Evolutionary conservation across 2,329 filamentous ascomycete species (phyloP), one percentile per base, ranked within the genome.

Genomic region (Metarhizium guizhouense): DNA sequence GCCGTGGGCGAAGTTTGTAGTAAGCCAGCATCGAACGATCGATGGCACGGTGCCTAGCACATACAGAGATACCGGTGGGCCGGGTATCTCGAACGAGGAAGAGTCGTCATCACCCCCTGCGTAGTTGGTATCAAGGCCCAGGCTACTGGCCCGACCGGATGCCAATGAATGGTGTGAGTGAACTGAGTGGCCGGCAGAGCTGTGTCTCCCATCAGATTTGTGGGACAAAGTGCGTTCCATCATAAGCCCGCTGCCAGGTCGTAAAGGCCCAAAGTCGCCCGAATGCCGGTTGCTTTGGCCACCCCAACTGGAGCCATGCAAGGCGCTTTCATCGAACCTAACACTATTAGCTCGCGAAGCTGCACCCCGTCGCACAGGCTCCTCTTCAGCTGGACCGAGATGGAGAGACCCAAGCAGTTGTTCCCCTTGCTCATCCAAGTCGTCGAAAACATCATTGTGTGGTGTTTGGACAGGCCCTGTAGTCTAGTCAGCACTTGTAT

Each of bases 341-440:
- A 99, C 94, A 67, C 94, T 97, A 68, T 97, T 97, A 51, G 94
- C 93, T 63, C 94, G 83, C 18, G 94, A 99, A 18, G 90, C 87
- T 20, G 89, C 90, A 54, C 94, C 90, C 60, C 93, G 83, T 42
- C 90, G 84, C 56, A 90, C 85, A 36, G 88, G 88, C 67, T 92
- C 88, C 59, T 97, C 91, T 59, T 96, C 92, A 5, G 86, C 81
- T 60, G 74, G 72, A 2, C 96, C 93, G 6, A 97, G 78, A 57
- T 92, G 89, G 56, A 96, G 79, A 54, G 88, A 90, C 53, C 86
- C 87, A 51, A 95, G 81, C 57, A 94, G 78, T 64, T 86, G 88
- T 65, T 87, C 87, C 51, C 87, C 85, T 61, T 95, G 88, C 65
- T 94, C 91, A 65, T 96, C 91, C 63, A 96, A 90, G 65, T 88